phyloP scores from a whole-genome alignment of 371 early-diverging fungal species.

The Rhizopus arrhizus region DNA sequence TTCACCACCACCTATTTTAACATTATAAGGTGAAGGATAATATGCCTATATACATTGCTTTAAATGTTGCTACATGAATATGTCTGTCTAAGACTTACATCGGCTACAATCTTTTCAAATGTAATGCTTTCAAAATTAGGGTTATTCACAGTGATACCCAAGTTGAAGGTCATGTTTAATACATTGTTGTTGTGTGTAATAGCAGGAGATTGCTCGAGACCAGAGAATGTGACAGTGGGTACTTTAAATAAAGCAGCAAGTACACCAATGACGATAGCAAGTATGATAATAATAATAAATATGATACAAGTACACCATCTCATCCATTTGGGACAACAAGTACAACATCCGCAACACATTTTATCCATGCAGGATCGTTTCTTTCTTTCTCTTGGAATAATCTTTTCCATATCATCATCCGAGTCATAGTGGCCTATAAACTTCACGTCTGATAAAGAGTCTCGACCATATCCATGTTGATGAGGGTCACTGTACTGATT shows the following conservation, averaged over 20 bases:
- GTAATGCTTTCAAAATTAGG: conserved; percentile 58
- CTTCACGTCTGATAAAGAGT: conserved; percentile 25
- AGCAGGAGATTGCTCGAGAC: conserved; percentile 33
- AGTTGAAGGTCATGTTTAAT: conserved; percentile 33
- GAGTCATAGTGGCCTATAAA: conserved; percentile 30
- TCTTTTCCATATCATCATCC: conserved; percentile 30
- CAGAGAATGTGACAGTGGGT: conserved; percentile 42
- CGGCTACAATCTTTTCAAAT: conserved; percentile 56
- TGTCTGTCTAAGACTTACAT: conserved; percentile 37
- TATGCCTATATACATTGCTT: conserved; percentile 45
- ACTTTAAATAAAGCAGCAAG: conserved; percentile 48
- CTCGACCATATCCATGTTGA: neutral
- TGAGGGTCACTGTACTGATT: conserved; percentile 4
- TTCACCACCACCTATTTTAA: conserved; percentile 55
- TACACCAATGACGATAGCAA: conserved; percentile 48
- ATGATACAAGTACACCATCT: conserved; percentile 47
- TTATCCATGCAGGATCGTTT: conserved; percentile 46
- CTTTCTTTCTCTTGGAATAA: conserved; percentile 24
- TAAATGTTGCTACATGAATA: neutral
- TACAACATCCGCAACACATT: conserved; percentile 54
- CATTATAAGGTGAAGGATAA: conserved; percentile 51
- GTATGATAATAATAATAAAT: conserved; percentile 38
- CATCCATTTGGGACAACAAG: conserved; percentile 52
- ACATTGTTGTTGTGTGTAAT: conserved; percentile 8
- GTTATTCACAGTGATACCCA: conserved; percentile 54